These are phyloP conservation scores for Pleurotus tuoliensis DNA, from an alignment of 768 basidiomycete species.

Conservation along the genomic window DNA sequence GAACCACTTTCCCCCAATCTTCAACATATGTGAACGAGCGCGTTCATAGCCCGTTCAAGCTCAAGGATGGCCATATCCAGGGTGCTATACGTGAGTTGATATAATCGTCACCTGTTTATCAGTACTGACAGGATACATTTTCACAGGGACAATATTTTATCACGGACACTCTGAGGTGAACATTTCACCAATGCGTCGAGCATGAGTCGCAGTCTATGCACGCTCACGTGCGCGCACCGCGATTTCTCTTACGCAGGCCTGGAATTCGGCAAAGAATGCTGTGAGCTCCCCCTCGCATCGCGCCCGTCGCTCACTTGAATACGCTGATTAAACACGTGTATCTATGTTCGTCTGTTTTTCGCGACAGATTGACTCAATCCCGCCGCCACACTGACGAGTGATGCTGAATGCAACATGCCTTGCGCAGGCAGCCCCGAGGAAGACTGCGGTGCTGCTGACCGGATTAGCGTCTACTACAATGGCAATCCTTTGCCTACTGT, in stretches of 20 bases:
- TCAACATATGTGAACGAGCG: too few relatives aligned
- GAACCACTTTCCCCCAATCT: too few relatives aligned
- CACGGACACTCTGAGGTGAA: neutral
- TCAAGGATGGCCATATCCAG: conserved; percentile 4
- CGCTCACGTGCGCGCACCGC: conserved; percentile 4
- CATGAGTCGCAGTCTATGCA: neutral
- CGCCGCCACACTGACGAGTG: neutral
- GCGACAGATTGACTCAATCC: conserved; percentile 4
- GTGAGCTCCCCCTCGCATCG: conserved; percentile 2
- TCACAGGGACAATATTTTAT: neutral
- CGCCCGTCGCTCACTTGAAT: too few relatives aligned
- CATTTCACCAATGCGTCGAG: neutral
- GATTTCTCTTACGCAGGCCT: conserved; percentile 11
- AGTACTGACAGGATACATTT: neutral
- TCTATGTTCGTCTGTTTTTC: neutral
- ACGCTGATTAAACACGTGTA: too few relatives aligned
- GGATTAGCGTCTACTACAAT: conserved; percentile 7
- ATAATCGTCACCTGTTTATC: neutral
- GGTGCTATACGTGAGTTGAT: neutral
- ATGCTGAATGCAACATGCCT: conserved; percentile 2
- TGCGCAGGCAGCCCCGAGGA: neutral
- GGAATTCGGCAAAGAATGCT: conserved; percentile 16
- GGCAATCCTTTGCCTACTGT: neutral
- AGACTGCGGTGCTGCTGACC: neutral
- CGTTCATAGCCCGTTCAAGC: neutral